These are phyloP conservation scores for Phytophthora pseudosyringae DNA, from an alignment of 352 stramenopile species.

Conservation along the genomic window DNA sequence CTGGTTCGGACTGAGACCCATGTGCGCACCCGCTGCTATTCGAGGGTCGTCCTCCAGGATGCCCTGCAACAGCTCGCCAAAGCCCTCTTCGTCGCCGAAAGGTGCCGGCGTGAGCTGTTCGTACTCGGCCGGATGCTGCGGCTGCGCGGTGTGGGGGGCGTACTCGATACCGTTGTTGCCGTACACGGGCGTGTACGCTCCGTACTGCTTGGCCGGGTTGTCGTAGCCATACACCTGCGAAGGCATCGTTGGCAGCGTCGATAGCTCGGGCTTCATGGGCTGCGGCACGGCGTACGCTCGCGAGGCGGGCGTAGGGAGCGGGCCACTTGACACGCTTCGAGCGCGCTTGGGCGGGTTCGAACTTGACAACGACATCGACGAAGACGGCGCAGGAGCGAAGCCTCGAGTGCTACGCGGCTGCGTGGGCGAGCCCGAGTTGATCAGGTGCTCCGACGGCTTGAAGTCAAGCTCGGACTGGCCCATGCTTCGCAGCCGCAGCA, in stretches of 20 bases:
- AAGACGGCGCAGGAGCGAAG: constrained; percentile 19
- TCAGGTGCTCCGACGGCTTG: constrained; percentile 45
- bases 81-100: constrained; percentile 71
- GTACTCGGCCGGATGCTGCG: constrained; percentile 38
- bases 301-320: constrained; percentile 30
- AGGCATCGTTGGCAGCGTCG: constrained; percentile 26
- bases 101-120: constrained; percentile 61
- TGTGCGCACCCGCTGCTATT: constrained; percentile 15
- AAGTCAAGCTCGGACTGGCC: constrained; percentile 68
- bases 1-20: constrained; percentile 31
- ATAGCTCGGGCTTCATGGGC: constrained; percentile 38
- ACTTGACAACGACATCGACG: constrained; percentile 11
- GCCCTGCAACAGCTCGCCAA: constrained; percentile 72
- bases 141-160: constrained; percentile 21
- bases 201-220: constrained; percentile 38
- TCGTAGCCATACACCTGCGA: constrained; percentile 40
- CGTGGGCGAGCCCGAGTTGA: constrained; percentile 38
- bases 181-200: constrained; percentile 34
- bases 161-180: constrained; percentile 40
- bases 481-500: constrained; percentile 66
- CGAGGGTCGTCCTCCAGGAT: constrained; percentile 75
- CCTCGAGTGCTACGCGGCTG: constrained; percentile 20
- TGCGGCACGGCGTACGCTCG: constrained; percentile 35
- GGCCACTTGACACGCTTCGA: constrained; percentile 36
- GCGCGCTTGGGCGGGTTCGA: constrained; percentile 34